A percentile compares a stretch with the other conserved stretches of the same genome.
These are phyloP conservation scores for Cryoendolithus antarcticus DNA, from an alignment of 2,329 filamentous ascomycete species.

Conservation along the genomic window DNA sequence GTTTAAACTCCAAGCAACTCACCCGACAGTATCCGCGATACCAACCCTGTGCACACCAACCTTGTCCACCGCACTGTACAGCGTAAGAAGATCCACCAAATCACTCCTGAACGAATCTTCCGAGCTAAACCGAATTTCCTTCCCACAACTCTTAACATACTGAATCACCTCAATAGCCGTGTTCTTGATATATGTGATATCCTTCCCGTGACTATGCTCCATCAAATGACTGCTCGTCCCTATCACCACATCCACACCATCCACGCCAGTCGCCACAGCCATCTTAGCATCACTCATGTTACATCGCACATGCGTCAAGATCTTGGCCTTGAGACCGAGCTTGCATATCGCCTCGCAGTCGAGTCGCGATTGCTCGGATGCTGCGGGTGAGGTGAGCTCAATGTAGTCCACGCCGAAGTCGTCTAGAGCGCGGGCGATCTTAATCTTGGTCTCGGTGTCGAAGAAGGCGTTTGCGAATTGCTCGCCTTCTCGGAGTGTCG, in stretches of 20 bases:
- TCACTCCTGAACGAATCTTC: conserved; percentile 83
- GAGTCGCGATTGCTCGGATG: conserved; percentile 69
- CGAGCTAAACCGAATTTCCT: conserved; percentile 68
- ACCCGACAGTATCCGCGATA: conserved; percentile 75
- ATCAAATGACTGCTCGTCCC: conserved; percentile 71
- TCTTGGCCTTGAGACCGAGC: conserved; percentile 69
- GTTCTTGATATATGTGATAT: conserved; percentile 76
- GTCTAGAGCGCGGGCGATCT: conserved; percentile 63
- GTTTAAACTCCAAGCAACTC: conserved; percentile 9
- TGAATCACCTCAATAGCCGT: conserved; percentile 76
- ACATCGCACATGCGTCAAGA: conserved; percentile 65
- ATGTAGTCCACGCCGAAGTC: conserved; percentile 88
- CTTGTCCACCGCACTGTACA: conserved; percentile 80
- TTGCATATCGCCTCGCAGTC: conserved; percentile 92
- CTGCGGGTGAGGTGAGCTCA: conserved; percentile 75
- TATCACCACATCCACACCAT: conserved; percentile 69
- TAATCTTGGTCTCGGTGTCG: conserved; percentile 68
- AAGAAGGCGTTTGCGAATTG: conserved; percentile 72
- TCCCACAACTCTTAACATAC: conserved; percentile 71
- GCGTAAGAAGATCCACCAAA: conserved; percentile 68
- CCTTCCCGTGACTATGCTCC: conserved; percentile 79
- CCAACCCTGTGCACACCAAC: conserved; percentile 75
- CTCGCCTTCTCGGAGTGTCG: conserved; percentile 51
- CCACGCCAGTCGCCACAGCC: conserved; percentile 71
- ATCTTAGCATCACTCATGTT: conserved; percentile 66